Percentiles rank a stretch among this genome's conserved stretches.
phyloP scores from a whole-genome alignment of 352 stramenopile species.

The Globisporangium recalcitrans region DNA sequence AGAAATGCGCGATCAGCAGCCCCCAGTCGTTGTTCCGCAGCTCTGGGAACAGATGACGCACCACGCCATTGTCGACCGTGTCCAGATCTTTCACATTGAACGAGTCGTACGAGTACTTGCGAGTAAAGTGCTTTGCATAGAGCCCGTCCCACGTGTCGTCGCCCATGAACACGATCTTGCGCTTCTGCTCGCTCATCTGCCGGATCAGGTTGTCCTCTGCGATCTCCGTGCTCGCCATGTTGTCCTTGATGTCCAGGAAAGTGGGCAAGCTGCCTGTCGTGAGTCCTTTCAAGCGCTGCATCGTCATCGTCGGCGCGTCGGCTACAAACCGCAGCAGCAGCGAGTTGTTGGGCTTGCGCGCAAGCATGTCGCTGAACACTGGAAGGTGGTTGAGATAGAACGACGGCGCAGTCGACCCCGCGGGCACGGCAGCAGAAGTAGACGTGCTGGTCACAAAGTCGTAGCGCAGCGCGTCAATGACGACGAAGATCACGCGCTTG shows the following conservation, averaged over 20 bases:
- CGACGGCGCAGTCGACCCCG: conserved; percentile 13
- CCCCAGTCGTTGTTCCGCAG: conserved; percentile 64
- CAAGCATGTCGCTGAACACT: conserved; percentile 67
- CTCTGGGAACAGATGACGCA: conserved; percentile 63
- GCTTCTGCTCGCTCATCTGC: conserved; percentile 59
- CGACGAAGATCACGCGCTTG: conserved; percentile 88
- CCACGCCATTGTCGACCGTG: conserved; percentile 95
- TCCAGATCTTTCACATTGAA: conserved; percentile 99
- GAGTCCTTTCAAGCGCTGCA: conserved; percentile 96
- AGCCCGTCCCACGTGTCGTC: conserved; percentile 98
- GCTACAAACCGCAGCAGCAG: conserved; percentile 93
- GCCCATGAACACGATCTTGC: conserved; percentile 94
- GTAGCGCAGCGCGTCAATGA: conserved; percentile 96
- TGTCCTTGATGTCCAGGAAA: conserved; percentile 96
- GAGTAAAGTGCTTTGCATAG: conserved; percentile 90
- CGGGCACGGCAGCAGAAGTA: neutral
- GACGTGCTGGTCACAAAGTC: conserved; percentile 83
- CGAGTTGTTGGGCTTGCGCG: conserved; percentile 41
- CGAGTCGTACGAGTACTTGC: conserved; percentile 93
- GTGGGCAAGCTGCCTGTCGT: conserved; percentile 96
- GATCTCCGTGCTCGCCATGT: conserved; percentile 89
- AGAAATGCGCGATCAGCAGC: conserved; percentile 82
- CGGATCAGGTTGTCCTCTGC: conserved; percentile 95
- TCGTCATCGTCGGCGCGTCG: conserved; percentile 98
- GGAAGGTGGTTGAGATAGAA: conserved; percentile 86